Percentiles rank a stretch among this genome's conserved stretches.
Conservation (phyloP, 2,329 filamentous ascomycete genomes). For the Diatrype stigma region DNA sequence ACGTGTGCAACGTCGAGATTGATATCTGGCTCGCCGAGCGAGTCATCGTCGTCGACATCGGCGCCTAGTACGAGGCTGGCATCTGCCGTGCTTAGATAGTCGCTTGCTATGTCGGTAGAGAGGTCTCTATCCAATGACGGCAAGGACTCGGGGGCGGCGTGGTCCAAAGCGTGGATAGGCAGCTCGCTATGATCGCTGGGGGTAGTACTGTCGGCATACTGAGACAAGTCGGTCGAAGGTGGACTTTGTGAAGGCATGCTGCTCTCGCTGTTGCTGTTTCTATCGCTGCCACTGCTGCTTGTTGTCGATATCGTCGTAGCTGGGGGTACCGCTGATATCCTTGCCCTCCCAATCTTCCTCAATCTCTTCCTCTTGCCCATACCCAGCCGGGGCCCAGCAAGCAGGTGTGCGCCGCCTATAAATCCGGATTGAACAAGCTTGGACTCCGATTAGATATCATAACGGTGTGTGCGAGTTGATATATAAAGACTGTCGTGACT, state of each 20-base stretch:
- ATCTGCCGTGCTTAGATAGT: constrained; percentile 23
- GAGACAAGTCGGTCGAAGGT: background rate
- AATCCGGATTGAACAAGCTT: too few species aligned
- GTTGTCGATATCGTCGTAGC: background rate
- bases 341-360: background rate
- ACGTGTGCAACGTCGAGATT: constrained; percentile 17
- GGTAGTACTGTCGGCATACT: constrained; percentile 11
- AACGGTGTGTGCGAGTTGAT: too few species aligned
- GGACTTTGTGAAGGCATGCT: background rate
- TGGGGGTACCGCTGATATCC: background rate
- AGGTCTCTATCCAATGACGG: constrained; percentile 20
- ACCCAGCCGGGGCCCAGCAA: background rate
- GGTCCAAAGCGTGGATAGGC: constrained; percentile 13
- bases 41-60: constrained; percentile 10
- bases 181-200: constrained; percentile 9
- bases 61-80: constrained; percentile 13
- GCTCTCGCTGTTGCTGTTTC: background rate
- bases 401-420: too few species aligned
- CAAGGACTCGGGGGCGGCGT: constrained; percentile 18
- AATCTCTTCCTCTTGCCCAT: background rate
- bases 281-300: too few species aligned
- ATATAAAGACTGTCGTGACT: too few species aligned
- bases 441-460: too few species aligned
- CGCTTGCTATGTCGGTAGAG: constrained; percentile 26
- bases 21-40: constrained; percentile 17